Evolutionary conservation across 139 green algal species (phyloP), one percentile per base, ranked within the genome.

Genomic region (Spirogloea muscicola): DNA sequence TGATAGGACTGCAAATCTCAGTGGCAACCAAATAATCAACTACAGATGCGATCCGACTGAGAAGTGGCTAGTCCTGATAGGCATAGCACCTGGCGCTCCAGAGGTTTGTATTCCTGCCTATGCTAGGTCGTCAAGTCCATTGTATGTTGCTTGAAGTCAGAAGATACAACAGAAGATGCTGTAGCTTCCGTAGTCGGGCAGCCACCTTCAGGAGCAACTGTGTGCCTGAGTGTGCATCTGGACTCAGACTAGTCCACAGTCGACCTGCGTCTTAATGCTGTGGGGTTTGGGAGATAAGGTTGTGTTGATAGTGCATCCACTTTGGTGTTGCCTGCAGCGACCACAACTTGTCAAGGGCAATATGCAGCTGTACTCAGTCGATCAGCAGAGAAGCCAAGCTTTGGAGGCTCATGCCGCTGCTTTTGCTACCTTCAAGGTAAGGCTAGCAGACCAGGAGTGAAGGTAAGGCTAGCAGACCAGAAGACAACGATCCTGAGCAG

Each of bases 281-380:
- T n/a, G n/a, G n/a, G n/a, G n/a, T n/a, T n/a, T n/a, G n/a, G n/a
- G n/a, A n/a, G n/a, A n/a, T n/a, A n/a, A n/a, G n/a, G n/a, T n/a
- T n/a, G n/a, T n/a, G n/a, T n/a, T n/a, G n/a, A n/a, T n/a, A n/a
- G n/a, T n/a, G n/a, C n/a, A n/a, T n/a, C n/a, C n/a, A n/a, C n/a
- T n/a, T n/a, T n/a, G n/a, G n/a, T 51, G 46, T 76, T 69, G 33
- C 16, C 60, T 78, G 70, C 64, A 86, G 63, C 55, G 94, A 79
- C 95, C 95, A 16, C 81, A 89, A 76, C 89, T 99, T 38, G 94
- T 97, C 1, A 95, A 94, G 69, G 95, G 95, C n/a, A 91, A 95
- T 65, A 97, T 99, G 95, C 95, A 99, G 87, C 88, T 99, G 71
- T 98, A 93, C 82, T 97, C 91, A 2, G 87, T 96, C 49, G 95